Base-by-base conservation (phyloP, 768 basidiomycete species). In the Ramaria rubella region DNA sequence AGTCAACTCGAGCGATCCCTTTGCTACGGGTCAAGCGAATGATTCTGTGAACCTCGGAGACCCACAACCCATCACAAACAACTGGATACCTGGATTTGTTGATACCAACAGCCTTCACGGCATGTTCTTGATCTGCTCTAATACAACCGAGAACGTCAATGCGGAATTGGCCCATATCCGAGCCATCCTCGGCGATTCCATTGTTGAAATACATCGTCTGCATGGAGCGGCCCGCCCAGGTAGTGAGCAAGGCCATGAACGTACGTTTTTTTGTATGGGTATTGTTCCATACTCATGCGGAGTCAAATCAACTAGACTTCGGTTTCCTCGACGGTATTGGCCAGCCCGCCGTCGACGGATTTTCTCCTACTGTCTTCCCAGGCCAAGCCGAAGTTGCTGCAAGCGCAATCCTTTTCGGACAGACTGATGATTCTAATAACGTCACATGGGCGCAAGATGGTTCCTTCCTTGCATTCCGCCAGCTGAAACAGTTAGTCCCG, bases 111-210 rank as follows among this genome's bases (percentile, higher is more conserved):
- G n/a, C n/a, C 58, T 49, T 33, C 63, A 67, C 52, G 65, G 65
- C 30, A 61, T 67, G 2, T 61, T 65, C n/a, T n/a, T n/a, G n/a
- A n/a, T 36, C 52, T 67, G 19, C 52, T 67, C 38, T 64, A 61
- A 14, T 61, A 56, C 33, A 61, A 67, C 29, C 43, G 72, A 72
- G 42, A 61, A 71, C 0, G 67, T 77, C 45, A 54, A 46, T 12
- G 17, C 29, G 5, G 53, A 58, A 26, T 29, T 43, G 15, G 44
- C 45, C 42, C 53, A 52, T 15, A 52, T 65, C 43, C 57, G 49
- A 17, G 24, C 43, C 11, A 64, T 73, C 21, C 75, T 80, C 52
- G 73, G 70, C 11, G 55, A 69, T 4, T 75, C 77, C 6, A 70
- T 80, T 58, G 66, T 67, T 27, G 70, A 75, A 58, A 62, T 78